Evolutionary conservation across 192 early-diverging fungal genomes (phyloP).

Genomic region (Coemansia sp.): DNA sequence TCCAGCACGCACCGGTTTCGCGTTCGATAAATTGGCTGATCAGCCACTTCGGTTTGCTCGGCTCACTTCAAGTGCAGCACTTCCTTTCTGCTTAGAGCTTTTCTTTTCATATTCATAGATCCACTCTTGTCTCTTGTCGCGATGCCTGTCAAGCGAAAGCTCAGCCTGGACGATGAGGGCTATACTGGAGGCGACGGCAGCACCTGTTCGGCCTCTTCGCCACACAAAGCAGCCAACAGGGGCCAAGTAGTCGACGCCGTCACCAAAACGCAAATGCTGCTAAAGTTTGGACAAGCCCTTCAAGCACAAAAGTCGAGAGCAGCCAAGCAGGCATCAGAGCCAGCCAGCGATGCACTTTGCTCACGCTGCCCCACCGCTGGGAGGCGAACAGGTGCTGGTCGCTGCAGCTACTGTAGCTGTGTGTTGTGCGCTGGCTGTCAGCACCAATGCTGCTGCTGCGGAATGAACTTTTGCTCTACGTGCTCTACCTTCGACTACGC

Average conservation of each 20-base stretch:
- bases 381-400: not conserved
- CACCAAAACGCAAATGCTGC: constrained; percentile 37
- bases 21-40: not conserved
- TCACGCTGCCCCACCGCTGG: constrained; percentile 21
- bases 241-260: constrained; percentile 16
- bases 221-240: constrained; percentile 26
- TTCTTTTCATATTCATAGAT: not conserved
- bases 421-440: constrained; percentile 24
- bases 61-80: not conserved
- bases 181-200: constrained; percentile 8
- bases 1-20: not conserved
- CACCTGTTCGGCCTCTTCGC: not conserved
- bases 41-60: not conserved
- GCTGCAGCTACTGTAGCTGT: constrained; percentile 32
- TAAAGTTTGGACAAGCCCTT: constrained; percentile 42
- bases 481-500: constrained; percentile 50
- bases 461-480: constrained; percentile 26
- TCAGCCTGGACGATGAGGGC: constrained; percentile 9
- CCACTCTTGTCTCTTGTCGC: not conserved
- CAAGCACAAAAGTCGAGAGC: constrained; percentile 16
- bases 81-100: not conserved
- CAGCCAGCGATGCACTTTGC: not conserved
- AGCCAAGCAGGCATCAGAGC: constrained; percentile 2
- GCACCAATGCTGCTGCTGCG: constrained; percentile 38
- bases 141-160: constrained; percentile 40